Conservation (phyloP, 75 land plant genomes). For the Cunninghamia lanceolata region DNA sequence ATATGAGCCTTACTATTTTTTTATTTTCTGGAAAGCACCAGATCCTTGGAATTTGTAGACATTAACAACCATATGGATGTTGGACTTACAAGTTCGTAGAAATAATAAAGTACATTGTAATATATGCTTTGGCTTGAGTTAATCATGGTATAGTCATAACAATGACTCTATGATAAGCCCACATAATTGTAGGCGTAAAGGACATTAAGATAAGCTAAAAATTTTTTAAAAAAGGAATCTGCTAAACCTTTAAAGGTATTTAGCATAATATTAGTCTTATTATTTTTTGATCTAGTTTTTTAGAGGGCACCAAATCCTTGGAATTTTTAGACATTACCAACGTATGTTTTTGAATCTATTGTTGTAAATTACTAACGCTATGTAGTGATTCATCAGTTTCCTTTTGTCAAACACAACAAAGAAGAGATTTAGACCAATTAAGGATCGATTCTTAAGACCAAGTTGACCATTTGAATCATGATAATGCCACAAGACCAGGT, state of each 20-base stretch:
- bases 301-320: no score
- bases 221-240: not conserved
- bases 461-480: no score
- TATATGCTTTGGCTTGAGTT: not conserved
- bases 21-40: not conserved
- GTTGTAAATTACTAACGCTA: no score
- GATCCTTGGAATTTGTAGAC: not conserved
- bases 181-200: not conserved
- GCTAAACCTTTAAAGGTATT: not conserved
- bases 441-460: no score
- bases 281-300: not conserved
- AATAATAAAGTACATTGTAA: not conserved
- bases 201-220: not conserved
- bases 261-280: not conserved
- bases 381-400: no score
- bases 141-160: not conserved
- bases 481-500: no score
- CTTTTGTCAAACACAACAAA: no score
- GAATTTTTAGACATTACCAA: no score
- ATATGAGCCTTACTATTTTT: not conserved
- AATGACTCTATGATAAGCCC: not conserved
- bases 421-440: no score
- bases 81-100: not conserved
- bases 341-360: no score
- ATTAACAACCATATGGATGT: not conserved